Evolutionary conservation across 2,329 filamentous ascomycete species (phyloP), one percentile per base, ranked within the genome.

Genomic region (Fonsecaea pedrosoi): DNA sequence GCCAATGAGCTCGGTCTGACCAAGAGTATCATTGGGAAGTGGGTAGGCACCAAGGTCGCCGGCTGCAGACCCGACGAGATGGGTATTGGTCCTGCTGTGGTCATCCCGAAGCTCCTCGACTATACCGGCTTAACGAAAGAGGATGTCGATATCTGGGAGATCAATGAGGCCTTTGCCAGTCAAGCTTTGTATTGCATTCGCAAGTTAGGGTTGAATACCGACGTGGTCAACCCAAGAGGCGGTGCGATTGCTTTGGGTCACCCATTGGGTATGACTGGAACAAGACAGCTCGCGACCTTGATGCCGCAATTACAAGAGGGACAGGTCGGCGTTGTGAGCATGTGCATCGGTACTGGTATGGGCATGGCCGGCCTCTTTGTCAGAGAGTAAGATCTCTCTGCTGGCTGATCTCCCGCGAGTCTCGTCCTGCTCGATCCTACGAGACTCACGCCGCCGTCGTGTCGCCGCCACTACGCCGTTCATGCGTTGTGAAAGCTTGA

Each of bases 171-270:
- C 13, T 89, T 89, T 76, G 87, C 86, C 4, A 85, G 82, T 57
- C 87, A 89, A 74, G 85, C 86, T 45, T 74, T 89, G 60, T 86
- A 96, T 80, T 94, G 90, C 73, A 80, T 94, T 54, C 82, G 92
- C 67, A 85, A 87, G 74, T 71, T 83, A 25, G 74, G 86, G 75
- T 71, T 88, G 81, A 85, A 89, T 72, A 40, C 63, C 13, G 87
- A 86, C 7, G 89, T 86, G 79, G 90, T 97, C 18, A 98, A 98
- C 80, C 92, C 92, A 0, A 93, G 96, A 74, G 94, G 94, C 68
- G 94, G 94, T 37, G 94, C 94, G 2, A 97, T 97, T 78, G 94
- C 94, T n/a, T 81, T 97, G 30, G 94, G 94, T 1, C 94, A 97
- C 78, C 94, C 94, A 5, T 84, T 97, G 0, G 94, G 94, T 55